phyloP scores from a whole-genome alignment of 148 eudicot genomes.

The Polygonum aviculare region DNA sequence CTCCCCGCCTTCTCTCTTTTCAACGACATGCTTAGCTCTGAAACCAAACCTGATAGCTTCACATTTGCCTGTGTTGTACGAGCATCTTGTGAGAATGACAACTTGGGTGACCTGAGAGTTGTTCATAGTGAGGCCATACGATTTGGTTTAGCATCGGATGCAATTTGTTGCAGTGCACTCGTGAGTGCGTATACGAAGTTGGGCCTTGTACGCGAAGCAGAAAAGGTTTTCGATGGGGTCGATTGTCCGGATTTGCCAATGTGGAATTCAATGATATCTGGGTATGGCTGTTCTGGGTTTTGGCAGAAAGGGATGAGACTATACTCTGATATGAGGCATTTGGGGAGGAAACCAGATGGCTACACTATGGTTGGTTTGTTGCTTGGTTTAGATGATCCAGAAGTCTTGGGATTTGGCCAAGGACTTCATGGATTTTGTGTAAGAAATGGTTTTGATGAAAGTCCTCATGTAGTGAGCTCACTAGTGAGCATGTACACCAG shows the following conservation, averaged over 20 bases:
- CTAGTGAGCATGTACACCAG: slow-evolving; percentile 72
- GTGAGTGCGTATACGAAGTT: slow-evolving; percentile 62
- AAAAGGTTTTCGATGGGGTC: slow-evolving; percentile 40
- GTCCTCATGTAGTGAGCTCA: slow-evolving; percentile 51
- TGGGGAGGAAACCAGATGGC: slow-evolving; percentile 55
- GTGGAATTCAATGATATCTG: slow-evolving; percentile 62
- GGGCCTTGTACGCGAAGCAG: slow-evolving; percentile 45
- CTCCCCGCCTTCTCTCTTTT: slow-evolving; percentile 36
- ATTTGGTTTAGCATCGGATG: slow-evolving; percentile 46
- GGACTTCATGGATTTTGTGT: slow-evolving; percentile 54
- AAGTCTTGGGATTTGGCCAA: slow-evolving; percentile 44
- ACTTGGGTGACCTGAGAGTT: slow-evolving; percentile 29
- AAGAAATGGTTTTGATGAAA: slow-evolving; percentile 42
- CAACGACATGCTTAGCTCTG: slow-evolving; percentile 35
- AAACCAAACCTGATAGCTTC: slow-evolving; percentile 54
- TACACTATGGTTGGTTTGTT: slow-evolving; percentile 65
- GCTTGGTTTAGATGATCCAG: slow-evolving; percentile 29
- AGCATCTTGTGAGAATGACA: slow-evolving; percentile 39
- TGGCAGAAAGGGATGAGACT: slow-evolving; percentile 40
- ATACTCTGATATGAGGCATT: slow-evolving; percentile 34
- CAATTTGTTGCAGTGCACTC: slow-evolving; percentile 54
- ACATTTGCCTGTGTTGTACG: slow-evolving; percentile 78
- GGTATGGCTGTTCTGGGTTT: slow-evolving; percentile 50
- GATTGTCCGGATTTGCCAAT: slow-evolving; percentile 51
- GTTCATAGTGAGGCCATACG: slow-evolving; percentile 48